phyloP scores from a whole-genome alignment of 768 basidiomycete genomes.

The Tubosaeta sp. region DNA sequence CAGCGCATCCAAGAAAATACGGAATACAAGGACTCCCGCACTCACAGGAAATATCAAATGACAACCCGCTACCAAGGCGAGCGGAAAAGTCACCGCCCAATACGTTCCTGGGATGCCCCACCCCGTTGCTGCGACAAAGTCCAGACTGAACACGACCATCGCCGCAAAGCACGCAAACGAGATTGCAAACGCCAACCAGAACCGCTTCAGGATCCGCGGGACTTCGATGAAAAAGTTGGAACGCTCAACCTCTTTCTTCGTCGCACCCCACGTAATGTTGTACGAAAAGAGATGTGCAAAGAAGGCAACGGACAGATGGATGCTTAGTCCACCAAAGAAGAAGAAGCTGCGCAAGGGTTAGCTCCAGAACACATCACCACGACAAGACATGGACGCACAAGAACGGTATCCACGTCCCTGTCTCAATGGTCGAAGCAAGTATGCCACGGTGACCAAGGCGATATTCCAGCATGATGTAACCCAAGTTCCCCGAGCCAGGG shows the following conservation, averaged over 20 bases:
- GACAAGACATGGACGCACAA: slow-evolving; percentile 23
- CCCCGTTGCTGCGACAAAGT: slow-evolving; percentile 47
- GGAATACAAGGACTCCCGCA: slow-evolving; percentile 3
- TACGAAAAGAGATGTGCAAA: slow-evolving; percentile 57
- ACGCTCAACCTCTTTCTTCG: slow-evolving; percentile 79
- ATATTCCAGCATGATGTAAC: slow-evolving; percentile 69
- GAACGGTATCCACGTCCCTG: slow-evolving; percentile 30
- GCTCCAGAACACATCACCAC: not conserved
- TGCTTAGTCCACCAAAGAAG: slow-evolving; percentile 54
- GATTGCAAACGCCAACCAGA: slow-evolving; percentile 60
- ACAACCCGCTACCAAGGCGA: slow-evolving; percentile 60
- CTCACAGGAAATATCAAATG: slow-evolving; percentile 73
- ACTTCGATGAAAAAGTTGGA: slow-evolving; percentile 92
- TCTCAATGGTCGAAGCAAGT: slow-evolving; percentile 19
- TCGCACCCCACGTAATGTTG: slow-evolving; percentile 57
- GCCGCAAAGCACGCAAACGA: slow-evolving; percentile 46
- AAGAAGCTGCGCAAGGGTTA: slow-evolving; percentile 33
- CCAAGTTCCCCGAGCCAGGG: slow-evolving; percentile 67
- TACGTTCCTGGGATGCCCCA: slow-evolving; percentile 60
- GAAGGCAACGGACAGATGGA: slow-evolving; percentile 51
- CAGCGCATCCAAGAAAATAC: not conserved
- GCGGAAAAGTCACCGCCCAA: slow-evolving; percentile 78
- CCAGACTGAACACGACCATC: slow-evolving; percentile 54
- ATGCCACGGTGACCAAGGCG: slow-evolving; percentile 46
- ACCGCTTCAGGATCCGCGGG: slow-evolving; percentile 77